Conservation (phyloP, 2,329 filamentous ascomycete genomes). For the Clarireedia homoeocarpa region DNA sequence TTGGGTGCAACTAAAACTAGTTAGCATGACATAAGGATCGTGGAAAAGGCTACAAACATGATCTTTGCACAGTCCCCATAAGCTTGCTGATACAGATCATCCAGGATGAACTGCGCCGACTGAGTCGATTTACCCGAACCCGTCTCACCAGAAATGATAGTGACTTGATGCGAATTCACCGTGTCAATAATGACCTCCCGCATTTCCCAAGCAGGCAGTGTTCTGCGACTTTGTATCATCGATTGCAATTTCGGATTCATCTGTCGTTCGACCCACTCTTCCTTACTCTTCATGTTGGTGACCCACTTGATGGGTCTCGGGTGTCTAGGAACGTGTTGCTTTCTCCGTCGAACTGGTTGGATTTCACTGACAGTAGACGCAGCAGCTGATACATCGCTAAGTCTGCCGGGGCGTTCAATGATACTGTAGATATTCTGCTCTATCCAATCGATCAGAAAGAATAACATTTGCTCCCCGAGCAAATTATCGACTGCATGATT, state of each 20-base stretch:
- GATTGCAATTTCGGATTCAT: constrained; percentile 55
- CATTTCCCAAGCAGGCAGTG: constrained; percentile 81
- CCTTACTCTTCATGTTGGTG: constrained; percentile 49
- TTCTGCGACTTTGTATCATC: constrained; percentile 66
- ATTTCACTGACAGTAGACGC: constrained; percentile 56
- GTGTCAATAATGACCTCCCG: constrained; percentile 68
- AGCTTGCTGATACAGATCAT: constrained; percentile 73
- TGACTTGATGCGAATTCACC: constrained; percentile 74
- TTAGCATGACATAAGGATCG: constrained; percentile 4
- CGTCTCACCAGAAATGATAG: constrained; percentile 94
- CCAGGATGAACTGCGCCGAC: constrained; percentile 90
- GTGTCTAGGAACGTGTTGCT: constrained; percentile 34
- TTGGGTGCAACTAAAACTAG: constrained; percentile 61
- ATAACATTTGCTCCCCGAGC: constrained; percentile 82
- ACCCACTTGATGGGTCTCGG: constrained; percentile 58
- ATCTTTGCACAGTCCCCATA: constrained; percentile 78
- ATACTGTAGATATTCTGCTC: constrained; percentile 78
- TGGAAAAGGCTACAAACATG: constrained; percentile 36
- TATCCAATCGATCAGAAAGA: constrained; percentile 84
- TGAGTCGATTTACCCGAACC: constrained; percentile 97
- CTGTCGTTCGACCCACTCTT: constrained; percentile 65
- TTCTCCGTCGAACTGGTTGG: constrained; percentile 19
- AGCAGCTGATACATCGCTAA: constrained; percentile 77
- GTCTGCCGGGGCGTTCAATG: constrained; percentile 72
- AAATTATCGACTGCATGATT: constrained; percentile 63